phyloP scores from a whole-genome alignment of 129 eudicot species.

The Flaveria trinervia region DNA sequence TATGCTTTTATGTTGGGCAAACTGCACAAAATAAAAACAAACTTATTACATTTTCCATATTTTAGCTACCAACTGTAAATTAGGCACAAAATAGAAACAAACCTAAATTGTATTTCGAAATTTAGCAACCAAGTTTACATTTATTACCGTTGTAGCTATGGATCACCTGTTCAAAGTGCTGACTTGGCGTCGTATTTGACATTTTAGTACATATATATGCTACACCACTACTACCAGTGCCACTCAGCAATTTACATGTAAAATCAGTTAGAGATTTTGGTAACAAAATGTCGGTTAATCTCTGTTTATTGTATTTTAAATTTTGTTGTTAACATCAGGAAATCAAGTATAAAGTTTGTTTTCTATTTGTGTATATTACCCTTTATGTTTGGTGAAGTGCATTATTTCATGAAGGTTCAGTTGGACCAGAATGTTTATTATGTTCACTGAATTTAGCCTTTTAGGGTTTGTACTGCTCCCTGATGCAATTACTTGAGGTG shows the following conservation, averaged over 20 bases:
- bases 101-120: background rate
- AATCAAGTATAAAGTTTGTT: background rate
- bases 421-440: conserved; percentile 21
- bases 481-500: conserved; percentile 94
- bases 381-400: background rate
- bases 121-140: background rate
- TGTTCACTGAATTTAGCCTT: conserved; percentile 20
- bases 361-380: background rate
- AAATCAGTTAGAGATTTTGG: background rate
- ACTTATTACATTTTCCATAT: background rate
- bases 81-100: background rate
- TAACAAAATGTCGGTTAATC: background rate
- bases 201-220: background rate
- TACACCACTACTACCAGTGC: background rate
- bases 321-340: background rate
- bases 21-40: background rate
- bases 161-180: background rate
- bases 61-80: conserved; percentile 2
- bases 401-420: conserved; percentile 13
- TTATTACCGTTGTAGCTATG: background rate
- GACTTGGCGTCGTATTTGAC: background rate
- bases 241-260: background rate
- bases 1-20: conserved; percentile 5
- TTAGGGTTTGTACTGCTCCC: conserved; percentile 87
- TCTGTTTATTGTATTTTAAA: background rate